phyloP scores from a whole-genome alignment of 768 basidiomycete genomes.

The Kwoniella bestiolae region DNA sequence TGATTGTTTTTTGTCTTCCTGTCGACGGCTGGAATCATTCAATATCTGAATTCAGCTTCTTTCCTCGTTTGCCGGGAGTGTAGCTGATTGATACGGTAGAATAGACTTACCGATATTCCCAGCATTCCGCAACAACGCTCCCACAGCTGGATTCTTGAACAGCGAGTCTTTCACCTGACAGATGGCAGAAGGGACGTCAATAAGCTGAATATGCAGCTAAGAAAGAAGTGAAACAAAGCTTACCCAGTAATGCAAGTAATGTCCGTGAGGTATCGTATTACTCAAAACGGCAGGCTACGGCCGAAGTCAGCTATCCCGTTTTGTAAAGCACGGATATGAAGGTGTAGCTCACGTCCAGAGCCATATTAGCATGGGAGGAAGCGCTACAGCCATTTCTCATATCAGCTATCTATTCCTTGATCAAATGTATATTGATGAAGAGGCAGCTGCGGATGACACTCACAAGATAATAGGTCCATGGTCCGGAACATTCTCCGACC shows the following conservation, averaged over 20 bases:
- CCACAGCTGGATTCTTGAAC: conserved; percentile 76
- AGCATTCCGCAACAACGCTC: conserved; percentile 77
- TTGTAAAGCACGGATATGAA: neutral
- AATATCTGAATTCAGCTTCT: neutral
- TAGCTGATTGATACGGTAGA: neutral
- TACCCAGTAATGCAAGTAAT: conserved; percentile 71
- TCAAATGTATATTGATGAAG: neutral
- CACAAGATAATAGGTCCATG: conserved; percentile 93
- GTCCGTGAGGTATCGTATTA: conserved; percentile 75
- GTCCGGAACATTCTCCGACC: conserved; percentile 82
- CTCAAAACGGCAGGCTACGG: conserved; percentile 61
- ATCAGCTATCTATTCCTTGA: neutral
- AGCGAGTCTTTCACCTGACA: conserved; percentile 91
- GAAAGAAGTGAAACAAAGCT: conserved; percentile 16
- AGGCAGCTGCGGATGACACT: conserved; percentile 53
- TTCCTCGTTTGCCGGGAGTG: neutral
- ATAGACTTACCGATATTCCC: conserved; percentile 72
- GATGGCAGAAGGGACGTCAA: conserved; percentile 47
- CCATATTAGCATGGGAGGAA: conserved; percentile 93
- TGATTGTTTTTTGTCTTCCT: conserved; percentile 91
- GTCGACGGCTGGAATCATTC: conserved; percentile 70
- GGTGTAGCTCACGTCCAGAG: conserved; percentile 69
- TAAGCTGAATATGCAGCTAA: neutral
- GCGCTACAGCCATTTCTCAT: too few relatives aligned
- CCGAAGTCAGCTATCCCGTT: conserved; percentile 23